Evolutionary conservation across 1,139 yeast species (phyloP).

Genomic region (Candida pseudocylindracea): DNA sequence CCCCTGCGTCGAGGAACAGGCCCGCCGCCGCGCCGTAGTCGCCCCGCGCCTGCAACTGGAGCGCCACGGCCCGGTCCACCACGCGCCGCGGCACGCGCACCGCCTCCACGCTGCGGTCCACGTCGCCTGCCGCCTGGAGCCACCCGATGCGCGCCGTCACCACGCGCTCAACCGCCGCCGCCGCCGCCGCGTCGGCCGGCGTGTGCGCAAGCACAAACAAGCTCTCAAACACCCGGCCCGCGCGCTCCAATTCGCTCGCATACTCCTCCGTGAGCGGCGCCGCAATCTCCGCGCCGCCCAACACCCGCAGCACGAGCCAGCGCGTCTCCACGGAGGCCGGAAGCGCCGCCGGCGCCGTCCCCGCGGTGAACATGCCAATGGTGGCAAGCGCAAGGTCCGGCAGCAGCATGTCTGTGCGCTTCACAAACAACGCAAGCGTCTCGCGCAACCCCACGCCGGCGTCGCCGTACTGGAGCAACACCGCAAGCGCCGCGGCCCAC

Average conservation of each 20-base stretch:
- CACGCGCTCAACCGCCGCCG: slow-evolving; percentile 16
- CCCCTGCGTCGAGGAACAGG: slow-evolving; percentile 37
- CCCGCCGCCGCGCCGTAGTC: slow-evolving; percentile 38
- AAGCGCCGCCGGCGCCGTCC: neutral
- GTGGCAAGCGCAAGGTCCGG: neutral
- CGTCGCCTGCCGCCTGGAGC: slow-evolving; percentile 9
- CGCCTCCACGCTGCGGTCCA: slow-evolving; percentile 9
- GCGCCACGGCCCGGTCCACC: slow-evolving; percentile 30
- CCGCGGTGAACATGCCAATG: neutral
- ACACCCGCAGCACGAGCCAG: slow-evolving; percentile 33
- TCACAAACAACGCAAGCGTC: slow-evolving; percentile 10
- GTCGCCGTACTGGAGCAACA: slow-evolving; percentile 39
- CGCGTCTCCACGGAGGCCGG: slow-evolving; percentile 1
- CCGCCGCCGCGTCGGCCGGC: slow-evolving; percentile 16
- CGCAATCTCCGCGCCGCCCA: slow-evolving; percentile 4
- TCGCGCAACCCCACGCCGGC: slow-evolving; percentile 20
- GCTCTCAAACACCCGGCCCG: slow-evolving; percentile 35
- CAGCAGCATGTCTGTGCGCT: slow-evolving; percentile 5
- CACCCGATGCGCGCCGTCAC: slow-evolving; percentile 23
- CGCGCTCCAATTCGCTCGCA: slow-evolving; percentile 26
- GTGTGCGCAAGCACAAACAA: slow-evolving; percentile 37
- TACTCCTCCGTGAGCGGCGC: slow-evolving; percentile 15
- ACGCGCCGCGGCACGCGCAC: slow-evolving; percentile 23
- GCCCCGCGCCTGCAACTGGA: slow-evolving; percentile 11
- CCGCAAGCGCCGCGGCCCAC: slow-evolving; percentile 44